Percentiles rank a stretch among this genome's conserved stretches.
Conservation (phyloP, 1,284 basidiomycete species). For the Golubevia sp. region DNA sequence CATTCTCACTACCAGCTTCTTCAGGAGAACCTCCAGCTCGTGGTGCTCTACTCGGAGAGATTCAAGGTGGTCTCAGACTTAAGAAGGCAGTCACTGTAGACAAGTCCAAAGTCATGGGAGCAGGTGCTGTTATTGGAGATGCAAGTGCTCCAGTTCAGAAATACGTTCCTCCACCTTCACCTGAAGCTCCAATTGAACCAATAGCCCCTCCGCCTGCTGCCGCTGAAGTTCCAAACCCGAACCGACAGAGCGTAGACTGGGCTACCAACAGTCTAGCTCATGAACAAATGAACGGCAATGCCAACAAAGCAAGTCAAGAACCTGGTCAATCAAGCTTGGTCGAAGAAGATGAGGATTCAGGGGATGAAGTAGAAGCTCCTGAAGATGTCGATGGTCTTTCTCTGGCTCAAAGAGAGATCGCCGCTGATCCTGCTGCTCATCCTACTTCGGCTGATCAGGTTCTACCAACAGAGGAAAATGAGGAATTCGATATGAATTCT, state of each 20-base stretch:
- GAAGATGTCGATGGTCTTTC: too few relatives aligned
- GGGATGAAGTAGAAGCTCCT: conserved; percentile 9
- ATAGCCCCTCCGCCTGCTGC: conserved; percentile 21
- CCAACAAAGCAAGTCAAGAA: conserved; percentile 18
- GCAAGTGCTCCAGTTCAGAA: conserved; percentile 69
- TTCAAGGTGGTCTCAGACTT: conserved; percentile 78
- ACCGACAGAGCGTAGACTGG: conserved; percentile 53
- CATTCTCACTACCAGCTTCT: conserved; percentile 6
- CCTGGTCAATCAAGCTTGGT: conserved; percentile 41
- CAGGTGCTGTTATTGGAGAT: conserved; percentile 77
- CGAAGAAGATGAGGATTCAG: conserved; percentile 37
- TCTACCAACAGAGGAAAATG: too few relatives aligned
- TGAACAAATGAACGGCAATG: conserved; percentile 34
- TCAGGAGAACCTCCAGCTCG: conserved; percentile 44
- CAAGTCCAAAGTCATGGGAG: conserved; percentile 72
- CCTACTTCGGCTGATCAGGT: too few relatives aligned
- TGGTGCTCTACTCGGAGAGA: conserved; percentile 76
- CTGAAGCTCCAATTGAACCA: conserved; percentile 16
- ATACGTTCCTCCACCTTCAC: conserved; percentile 42
- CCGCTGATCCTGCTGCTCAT: too few relatives aligned
- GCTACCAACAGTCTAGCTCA: conserved; percentile 33
- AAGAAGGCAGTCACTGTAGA: conserved; percentile 83
- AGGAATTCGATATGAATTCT: too few relatives aligned
- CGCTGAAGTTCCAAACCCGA: conserved; percentile 20
- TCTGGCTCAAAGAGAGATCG: too few relatives aligned